These are phyloP conservation scores for Ammopiptanthus mongolicus DNA, from an alignment of 306 rosid genomes.

Conservation along the genomic window DNA sequence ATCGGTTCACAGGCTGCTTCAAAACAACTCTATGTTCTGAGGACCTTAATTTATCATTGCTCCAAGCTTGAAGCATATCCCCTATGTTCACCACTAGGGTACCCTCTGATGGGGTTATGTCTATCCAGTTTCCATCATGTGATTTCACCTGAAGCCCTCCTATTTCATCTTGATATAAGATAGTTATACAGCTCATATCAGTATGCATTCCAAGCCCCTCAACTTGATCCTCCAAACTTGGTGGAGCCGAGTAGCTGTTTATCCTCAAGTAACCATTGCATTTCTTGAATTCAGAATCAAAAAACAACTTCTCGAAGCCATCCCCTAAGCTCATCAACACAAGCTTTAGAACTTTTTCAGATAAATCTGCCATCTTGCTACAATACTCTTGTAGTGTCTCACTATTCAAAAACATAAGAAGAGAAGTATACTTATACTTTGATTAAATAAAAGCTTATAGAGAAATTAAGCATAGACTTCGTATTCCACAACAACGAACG, in stretches of 20 bases:
- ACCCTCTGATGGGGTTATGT: slow-evolving; percentile 70
- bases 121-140: slow-evolving; percentile 75
- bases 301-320: slow-evolving; percentile 44
- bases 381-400: slow-evolving; percentile 83
- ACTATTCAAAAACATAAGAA: slow-evolving; percentile 28
- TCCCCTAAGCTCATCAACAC: slow-evolving; percentile 63
- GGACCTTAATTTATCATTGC: slow-evolving; percentile 74
- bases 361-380: slow-evolving; percentile 70
- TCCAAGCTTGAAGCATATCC: slow-evolving; percentile 93
- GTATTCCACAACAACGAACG: no score
- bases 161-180: slow-evolving; percentile 71
- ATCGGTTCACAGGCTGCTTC: slow-evolving; percentile 53
- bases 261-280: slow-evolving; percentile 85
- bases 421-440: background rate
- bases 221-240: slow-evolving; percentile 31
- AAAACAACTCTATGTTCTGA: slow-evolving; percentile 84
- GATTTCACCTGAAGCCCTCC: slow-evolving; percentile 92
- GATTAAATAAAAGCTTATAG: background rate
- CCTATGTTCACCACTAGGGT: slow-evolving; percentile 84
- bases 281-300: slow-evolving; percentile 59
- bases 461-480: background rate
- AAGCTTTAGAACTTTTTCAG: slow-evolving; percentile 51
- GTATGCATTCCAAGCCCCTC: slow-evolving; percentile 99
- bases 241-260: slow-evolving; percentile 67
- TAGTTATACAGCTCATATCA: slow-evolving; percentile 90